Percentiles rank a stretch among this genome's conserved stretches.
Evolutionary conservation across 169 alveolate species (phyloP).

Genomic region (Miamiensis avidus): DNA sequence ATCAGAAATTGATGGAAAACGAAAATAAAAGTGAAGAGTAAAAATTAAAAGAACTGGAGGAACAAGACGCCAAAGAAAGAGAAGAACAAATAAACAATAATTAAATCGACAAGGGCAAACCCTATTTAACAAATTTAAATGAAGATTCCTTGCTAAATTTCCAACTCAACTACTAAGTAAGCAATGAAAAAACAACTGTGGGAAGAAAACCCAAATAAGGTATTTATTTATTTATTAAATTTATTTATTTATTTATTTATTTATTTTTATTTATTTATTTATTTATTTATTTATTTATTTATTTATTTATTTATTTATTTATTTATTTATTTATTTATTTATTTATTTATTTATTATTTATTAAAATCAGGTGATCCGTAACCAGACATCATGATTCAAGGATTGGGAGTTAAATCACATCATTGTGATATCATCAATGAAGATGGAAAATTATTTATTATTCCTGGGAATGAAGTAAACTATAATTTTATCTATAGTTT

Average conservation of each 20-base stretch:
- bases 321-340: too few relatives aligned
- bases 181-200: background rate
- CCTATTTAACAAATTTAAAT: background rate
- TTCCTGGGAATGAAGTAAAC: background rate
- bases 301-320: too few relatives aligned
- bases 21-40: background rate
- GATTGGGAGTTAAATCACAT: background rate
- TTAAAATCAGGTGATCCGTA: background rate
- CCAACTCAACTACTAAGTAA: background rate
- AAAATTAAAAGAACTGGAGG: background rate
- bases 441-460: background rate
- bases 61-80: too few relatives aligned
- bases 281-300: too few relatives aligned
- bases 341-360: too few relatives aligned
- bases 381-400: background rate
- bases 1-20: conserved; percentile 1
- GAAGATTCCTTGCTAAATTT: background rate
- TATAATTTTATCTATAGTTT: too few relatives aligned
- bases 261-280: too few relatives aligned
- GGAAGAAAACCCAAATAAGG: too few relatives aligned
- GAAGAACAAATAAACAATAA: background rate
- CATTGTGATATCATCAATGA: background rate
- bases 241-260: too few relatives aligned
- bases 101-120: background rate
- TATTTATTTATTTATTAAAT: too few relatives aligned